Percentiles rank a stretch among this genome's conserved stretches.
These are phyloP conservation scores for Wakefieldia striispora DNA, from an alignment of 768 basidiomycete species.

Conservation along the genomic window DNA sequence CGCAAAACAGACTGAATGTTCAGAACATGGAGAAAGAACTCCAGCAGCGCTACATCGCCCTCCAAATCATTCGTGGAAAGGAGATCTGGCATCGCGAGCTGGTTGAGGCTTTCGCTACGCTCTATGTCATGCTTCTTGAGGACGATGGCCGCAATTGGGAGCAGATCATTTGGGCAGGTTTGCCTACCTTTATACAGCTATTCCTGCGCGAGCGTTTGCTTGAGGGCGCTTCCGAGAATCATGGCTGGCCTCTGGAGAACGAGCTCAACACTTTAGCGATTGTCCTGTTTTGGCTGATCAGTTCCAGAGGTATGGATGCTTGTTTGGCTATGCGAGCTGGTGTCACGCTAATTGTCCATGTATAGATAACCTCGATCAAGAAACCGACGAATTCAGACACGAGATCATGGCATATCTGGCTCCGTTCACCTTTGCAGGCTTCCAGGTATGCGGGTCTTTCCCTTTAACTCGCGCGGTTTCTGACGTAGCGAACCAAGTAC, in stretches of 20 bases:
- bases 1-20: constrained; percentile 21
- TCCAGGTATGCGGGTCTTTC: constrained; percentile 39
- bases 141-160: constrained; percentile 48
- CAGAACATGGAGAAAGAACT: constrained; percentile 44
- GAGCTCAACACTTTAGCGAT: constrained; percentile 46
- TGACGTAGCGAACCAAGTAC: constrained; percentile 20
- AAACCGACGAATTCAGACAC: constrained; percentile 32
- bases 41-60: constrained; percentile 40
- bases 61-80: constrained; percentile 44
- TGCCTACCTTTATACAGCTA: constrained; percentile 39
- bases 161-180: constrained; percentile 44
- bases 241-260: constrained; percentile 50
- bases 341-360: neutral
- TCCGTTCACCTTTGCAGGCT: constrained; percentile 50
- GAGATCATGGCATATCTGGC: constrained; percentile 37
- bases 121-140: constrained; percentile 59
- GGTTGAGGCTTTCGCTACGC: constrained; percentile 47
- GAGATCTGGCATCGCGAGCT: constrained; percentile 36
- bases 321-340: neutral
- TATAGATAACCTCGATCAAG: constrained; percentile 27
- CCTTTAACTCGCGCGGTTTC: neutral
- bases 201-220: constrained; percentile 42
- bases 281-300: constrained; percentile 47
- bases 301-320: constrained; percentile 27
- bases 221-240: constrained; percentile 35